These are phyloP conservation scores for Thoreauomyces humboldtii DNA, from an alignment of 192 early-diverging fungal genomes.

Conservation along the genomic window DNA sequence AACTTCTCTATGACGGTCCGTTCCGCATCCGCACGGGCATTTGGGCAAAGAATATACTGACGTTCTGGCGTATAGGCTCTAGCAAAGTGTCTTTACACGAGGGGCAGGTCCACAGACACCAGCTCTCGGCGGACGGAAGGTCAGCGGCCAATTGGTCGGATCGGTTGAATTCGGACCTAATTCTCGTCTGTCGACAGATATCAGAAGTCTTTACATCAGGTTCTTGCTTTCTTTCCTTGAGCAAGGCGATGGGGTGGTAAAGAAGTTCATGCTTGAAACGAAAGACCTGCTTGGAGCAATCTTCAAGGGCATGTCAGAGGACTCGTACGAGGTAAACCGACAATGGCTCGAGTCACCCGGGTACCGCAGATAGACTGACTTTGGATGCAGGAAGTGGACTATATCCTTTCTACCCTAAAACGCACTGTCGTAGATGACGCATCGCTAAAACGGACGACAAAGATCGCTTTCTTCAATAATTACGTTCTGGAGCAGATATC, in stretches of 20 bases:
- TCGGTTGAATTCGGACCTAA: too few species aligned
- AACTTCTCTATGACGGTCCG: constrained; percentile 74
- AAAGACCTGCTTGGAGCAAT: constrained; percentile 68
- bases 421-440: constrained; percentile 67
- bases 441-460: constrained; percentile 50
- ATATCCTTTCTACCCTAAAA: constrained; percentile 54
- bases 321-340: constrained; percentile 60
- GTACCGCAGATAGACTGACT: background rate
- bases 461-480: constrained; percentile 69
- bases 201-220: constrained; percentile 68
- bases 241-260: constrained; percentile 64
- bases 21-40: too few species aligned
- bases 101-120: background rate
- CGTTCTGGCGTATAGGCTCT: constrained; percentile 2
- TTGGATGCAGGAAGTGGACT: constrained; percentile 46
- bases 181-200: too few species aligned
- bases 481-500: constrained; percentile 66
- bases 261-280: constrained; percentile 68
- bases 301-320: constrained; percentile 65
- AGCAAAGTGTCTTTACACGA: constrained; percentile 1
- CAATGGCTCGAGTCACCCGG: background rate
- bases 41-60: too few species aligned
- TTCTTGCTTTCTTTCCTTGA: constrained; percentile 80
- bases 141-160: too few species aligned
- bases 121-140: background rate